Conservation (phyloP, 306 rosid genomes). For the Vigna angularis region DNA sequence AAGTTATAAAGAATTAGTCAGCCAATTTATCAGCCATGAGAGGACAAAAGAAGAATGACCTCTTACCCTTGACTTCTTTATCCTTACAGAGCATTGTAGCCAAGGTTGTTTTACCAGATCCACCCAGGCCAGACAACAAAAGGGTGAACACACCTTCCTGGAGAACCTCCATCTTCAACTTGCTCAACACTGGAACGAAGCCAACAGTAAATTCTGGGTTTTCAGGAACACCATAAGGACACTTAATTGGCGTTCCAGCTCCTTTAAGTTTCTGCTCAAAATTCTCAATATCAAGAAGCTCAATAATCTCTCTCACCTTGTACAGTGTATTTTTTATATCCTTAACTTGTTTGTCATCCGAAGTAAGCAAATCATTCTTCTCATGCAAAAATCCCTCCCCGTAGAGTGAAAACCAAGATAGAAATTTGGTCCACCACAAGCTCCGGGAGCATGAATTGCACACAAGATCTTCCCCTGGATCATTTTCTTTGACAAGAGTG, state of each 20-base stretch:
- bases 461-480: background rate
- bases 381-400: background rate
- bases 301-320: constrained; percentile 18
- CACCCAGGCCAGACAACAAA: constrained; percentile 58
- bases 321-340: constrained; percentile 36
- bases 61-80: constrained; percentile 53
- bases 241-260: background rate
- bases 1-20: background rate
- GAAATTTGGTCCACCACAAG: constrained; percentile 3
- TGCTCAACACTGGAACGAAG: constrained; percentile 40
- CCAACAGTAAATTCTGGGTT: constrained; percentile 47
- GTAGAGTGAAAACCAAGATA: background rate
- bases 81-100: constrained; percentile 55
- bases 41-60: background rate
- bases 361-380: background rate
- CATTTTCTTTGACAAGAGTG: constrained; percentile 13
- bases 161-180: constrained; percentile 54
- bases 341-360: background rate
- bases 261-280: background rate
- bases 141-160: constrained; percentile 27
- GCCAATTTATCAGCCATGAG: background rate
- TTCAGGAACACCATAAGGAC: constrained; percentile 39
- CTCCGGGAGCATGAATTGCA: constrained; percentile 7
- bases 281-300: constrained; percentile 2
- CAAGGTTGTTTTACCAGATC: constrained; percentile 65